Percentiles rank a stretch among this genome's conserved stretches.
These are phyloP conservation scores for Rhododendron williamsianum DNA, from an alignment of 148 eudicot genomes.

Conservation along the genomic window DNA sequence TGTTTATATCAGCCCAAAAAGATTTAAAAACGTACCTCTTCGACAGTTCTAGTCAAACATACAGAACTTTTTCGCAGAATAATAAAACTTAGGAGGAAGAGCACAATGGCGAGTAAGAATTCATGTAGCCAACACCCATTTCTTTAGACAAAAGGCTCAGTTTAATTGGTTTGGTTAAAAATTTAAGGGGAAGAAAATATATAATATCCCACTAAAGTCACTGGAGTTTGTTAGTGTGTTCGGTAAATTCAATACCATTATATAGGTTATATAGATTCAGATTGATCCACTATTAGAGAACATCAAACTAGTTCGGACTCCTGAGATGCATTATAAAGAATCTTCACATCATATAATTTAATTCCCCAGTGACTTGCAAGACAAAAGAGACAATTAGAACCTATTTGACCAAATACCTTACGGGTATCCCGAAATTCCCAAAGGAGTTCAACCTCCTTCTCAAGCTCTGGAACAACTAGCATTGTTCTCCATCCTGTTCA, in stretches of 20 bases:
- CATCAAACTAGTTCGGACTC: background rate
- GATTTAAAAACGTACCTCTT: background rate
- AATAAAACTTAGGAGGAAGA: background rate
- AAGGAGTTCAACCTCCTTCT: slow-evolving; percentile 76
- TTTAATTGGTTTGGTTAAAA: background rate
- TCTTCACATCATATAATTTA: background rate
- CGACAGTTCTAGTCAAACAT: background rate
- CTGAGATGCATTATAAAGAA: background rate
- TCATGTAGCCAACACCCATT: background rate
- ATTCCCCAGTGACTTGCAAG: too few species aligned
- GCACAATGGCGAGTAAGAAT: background rate
- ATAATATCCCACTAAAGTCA: background rate
- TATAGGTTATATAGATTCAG: background rate
- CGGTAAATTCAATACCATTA: background rate
- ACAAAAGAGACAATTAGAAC: background rate
- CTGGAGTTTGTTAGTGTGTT: background rate
- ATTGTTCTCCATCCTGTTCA: slow-evolving; percentile 96
- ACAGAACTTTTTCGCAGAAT: background rate
- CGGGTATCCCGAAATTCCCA: slow-evolving; percentile 62
- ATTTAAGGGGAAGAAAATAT: background rate
- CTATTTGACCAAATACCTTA: slow-evolving; percentile 43
- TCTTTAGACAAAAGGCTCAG: background rate
- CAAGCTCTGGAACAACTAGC: slow-evolving; percentile 99
- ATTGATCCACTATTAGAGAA: background rate
- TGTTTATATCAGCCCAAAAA: background rate